phyloP scores from a whole-genome alignment of 345 rosid genomes.

The Rhizophora mangle region DNA sequence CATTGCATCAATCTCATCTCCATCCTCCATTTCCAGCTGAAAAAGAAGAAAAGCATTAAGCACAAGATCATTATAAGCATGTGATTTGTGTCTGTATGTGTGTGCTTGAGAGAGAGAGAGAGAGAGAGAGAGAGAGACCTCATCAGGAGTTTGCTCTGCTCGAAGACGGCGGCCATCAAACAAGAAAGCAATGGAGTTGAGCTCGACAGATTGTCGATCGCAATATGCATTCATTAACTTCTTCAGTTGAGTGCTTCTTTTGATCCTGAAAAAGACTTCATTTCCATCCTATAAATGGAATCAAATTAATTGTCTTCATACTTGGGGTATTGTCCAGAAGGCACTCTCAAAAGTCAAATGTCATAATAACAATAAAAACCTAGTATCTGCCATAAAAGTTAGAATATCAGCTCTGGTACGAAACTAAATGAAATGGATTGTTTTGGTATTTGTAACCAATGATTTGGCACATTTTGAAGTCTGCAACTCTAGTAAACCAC shows the following conservation, averaged over 20 bases:
- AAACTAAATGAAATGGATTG: too few relatives aligned
- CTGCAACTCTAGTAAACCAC: too few relatives aligned
- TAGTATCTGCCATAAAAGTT: not conserved
- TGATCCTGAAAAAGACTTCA: constrained; percentile 83
- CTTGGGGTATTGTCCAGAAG: not conserved
- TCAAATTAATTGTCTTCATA: not conserved
- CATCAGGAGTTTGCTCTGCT: constrained; percentile 80
- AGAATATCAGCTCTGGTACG: not conserved
- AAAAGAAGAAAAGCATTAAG: not conserved
- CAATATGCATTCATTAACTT: constrained; percentile 91
- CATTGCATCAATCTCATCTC: constrained; percentile 90
- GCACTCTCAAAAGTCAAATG: not conserved
- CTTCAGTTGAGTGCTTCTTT: constrained; percentile 80
- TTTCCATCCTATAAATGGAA: constrained; percentile 60
- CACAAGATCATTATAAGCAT: not conserved
- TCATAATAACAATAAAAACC: not conserved
- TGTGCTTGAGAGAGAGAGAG: not conserved
- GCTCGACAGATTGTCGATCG: constrained; percentile 72
- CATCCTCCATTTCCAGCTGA: constrained; percentile 87
- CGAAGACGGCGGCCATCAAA: constrained; percentile 88
- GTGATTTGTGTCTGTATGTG: not conserved
- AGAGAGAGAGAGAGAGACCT: constrained; percentile 36
- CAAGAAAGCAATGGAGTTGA: constrained; percentile 75
- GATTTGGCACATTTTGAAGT: too few relatives aligned
- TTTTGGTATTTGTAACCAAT: too few relatives aligned